A percentile compares a stretch with the other conserved stretches of the same genome.
phyloP scores from a whole-genome alignment of 345 rosid genomes.

The Lepidium didymum region DNA sequence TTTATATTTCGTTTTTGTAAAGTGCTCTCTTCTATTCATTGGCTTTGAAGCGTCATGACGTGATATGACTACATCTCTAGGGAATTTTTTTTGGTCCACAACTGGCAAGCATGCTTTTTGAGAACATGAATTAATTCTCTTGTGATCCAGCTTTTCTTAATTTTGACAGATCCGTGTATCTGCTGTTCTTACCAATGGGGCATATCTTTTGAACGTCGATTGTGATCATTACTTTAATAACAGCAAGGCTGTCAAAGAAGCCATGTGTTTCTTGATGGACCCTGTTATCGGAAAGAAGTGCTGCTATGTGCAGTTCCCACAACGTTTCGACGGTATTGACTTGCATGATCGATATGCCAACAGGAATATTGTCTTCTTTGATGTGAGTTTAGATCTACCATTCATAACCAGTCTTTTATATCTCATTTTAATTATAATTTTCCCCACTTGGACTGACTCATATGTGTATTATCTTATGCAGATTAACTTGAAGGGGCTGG shows the following conservation, averaged over 20 bases:
- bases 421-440: neutral
- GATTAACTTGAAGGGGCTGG: conserved; percentile 97
- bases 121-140: neutral
- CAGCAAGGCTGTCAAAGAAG: conserved; percentile 94
- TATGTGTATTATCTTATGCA: conserved; percentile 25
- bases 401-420: neutral
- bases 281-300: conserved; percentile 77
- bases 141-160: conserved; percentile 14
- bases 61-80: neutral
- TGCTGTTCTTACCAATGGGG: conserved; percentile 96
- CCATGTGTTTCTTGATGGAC: conserved; percentile 99
- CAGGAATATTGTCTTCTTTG: conserved; percentile 92
- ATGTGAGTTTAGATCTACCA: conserved; percentile 41
- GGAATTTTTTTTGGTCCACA: neutral
- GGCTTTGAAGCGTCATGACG: neutral
- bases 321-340: conserved; percentile 97
- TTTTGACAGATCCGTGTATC: conserved; percentile 82
- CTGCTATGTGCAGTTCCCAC: conserved; percentile 97
- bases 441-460: neutral
- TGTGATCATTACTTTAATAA: conserved; percentile 99
- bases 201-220: conserved; percentile 90
- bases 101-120: neutral
- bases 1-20: neutral
- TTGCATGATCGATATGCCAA: conserved; percentile 97
- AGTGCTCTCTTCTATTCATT: neutral